phyloP scores from a whole-genome alignment of 1,139 yeast species.

The Saccharomyces hybrid region DNA sequence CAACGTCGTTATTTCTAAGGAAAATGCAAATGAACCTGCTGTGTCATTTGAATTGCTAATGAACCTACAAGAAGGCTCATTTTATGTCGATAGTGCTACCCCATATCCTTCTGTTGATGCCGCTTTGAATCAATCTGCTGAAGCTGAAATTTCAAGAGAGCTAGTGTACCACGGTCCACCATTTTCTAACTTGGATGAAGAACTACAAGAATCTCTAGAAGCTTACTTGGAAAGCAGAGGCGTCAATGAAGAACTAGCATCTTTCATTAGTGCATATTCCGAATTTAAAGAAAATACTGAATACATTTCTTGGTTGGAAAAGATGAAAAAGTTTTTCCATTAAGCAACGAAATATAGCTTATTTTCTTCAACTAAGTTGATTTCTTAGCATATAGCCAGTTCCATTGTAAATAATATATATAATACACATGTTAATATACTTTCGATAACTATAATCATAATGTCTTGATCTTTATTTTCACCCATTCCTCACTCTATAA shows the following conservation, averaged over 20 bases:
- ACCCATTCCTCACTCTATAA: too few relatives aligned
- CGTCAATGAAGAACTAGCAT: slow-evolving; percentile 64
- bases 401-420: not conserved
- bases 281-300: slow-evolving; percentile 80
- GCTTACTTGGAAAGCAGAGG: slow-evolving; percentile 70
- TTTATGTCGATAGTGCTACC: slow-evolving; percentile 66
- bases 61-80: slow-evolving; percentile 56
- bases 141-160: slow-evolving; percentile 61
- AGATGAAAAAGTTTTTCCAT: slow-evolving; percentile 52
- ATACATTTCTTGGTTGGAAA: slow-evolving; percentile 72
- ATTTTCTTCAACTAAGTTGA: too few relatives aligned
- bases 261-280: slow-evolving; percentile 68
- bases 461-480: not conserved
- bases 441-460: too few relatives aligned
- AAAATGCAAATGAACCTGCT: slow-evolving; percentile 47
- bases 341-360: slow-evolving; percentile 4
- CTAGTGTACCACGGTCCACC: slow-evolving; percentile 84
- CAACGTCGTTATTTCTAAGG: slow-evolving; percentile 70
- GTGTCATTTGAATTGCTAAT: slow-evolving; percentile 62
- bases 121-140: slow-evolving; percentile 53
- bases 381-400: not conserved
- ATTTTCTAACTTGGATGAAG: slow-evolving; percentile 77
- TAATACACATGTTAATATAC: not conserved
- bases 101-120: slow-evolving; percentile 53
- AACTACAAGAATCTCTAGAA: slow-evolving; percentile 72